Evolutionary conservation across 2,329 filamentous ascomycete genomes (phyloP).

Genomic region (Talaromyces sp.): DNA sequence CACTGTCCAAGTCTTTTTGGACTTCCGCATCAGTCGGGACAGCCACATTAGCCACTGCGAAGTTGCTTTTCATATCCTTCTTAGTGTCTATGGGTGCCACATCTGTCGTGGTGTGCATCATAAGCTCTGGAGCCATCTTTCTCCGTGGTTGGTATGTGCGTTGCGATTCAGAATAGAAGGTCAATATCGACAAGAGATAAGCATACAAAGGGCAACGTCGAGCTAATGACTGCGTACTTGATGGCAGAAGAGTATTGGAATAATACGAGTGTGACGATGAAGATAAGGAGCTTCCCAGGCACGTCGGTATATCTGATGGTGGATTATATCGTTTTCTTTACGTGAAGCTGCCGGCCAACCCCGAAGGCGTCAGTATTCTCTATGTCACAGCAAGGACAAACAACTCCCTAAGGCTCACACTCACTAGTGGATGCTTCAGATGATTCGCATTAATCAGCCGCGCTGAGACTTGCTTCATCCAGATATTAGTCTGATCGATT

Average conservation of each 20-base stretch:
- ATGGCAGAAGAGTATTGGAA: not conserved
- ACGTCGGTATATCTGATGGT: not conserved
- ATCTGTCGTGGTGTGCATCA: not conserved
- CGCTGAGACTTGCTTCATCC: not conserved
- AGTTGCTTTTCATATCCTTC: not conserved
- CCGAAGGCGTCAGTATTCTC: not conserved
- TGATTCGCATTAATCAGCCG: not conserved
- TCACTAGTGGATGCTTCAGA: slow-evolving; percentile 1
- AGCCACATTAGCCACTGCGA: not conserved
- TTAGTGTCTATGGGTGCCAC: not conserved
- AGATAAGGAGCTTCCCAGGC: not conserved
- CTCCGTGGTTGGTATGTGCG: not conserved
- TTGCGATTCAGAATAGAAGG: not conserved
- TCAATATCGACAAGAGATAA: slow-evolving; percentile 1
- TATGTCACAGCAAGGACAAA: not conserved
- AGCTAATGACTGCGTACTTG: slow-evolving; percentile 1
- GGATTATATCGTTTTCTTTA: slow-evolving; percentile 6
- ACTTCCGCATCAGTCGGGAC: not conserved
- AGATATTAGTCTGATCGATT: not conserved
- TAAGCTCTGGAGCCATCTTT: not conserved
- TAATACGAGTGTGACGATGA: not conserved
- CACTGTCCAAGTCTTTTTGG: not conserved
- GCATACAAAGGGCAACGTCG: slow-evolving; percentile 2
- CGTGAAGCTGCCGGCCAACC: not conserved
- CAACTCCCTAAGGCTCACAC: not conserved